phyloP scores from a whole-genome alignment of 2,329 filamentous ascomycete genomes.

The Exophiala spinifera region DNA sequence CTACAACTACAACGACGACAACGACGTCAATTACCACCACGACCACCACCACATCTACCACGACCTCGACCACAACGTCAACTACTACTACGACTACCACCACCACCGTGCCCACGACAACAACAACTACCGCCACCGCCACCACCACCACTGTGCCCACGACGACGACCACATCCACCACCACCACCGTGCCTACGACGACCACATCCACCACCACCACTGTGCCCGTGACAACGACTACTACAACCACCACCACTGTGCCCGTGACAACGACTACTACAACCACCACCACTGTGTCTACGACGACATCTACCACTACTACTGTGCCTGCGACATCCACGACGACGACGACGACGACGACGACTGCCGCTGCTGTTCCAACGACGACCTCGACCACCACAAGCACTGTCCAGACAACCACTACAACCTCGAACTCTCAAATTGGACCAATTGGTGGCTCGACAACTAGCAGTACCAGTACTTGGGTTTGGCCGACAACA shows the following conservation, averaged over 20 bases:
- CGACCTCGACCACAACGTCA: constrained; percentile 9
- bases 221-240: no score
- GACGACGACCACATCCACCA: constrained; percentile 8
- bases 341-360: constrained; percentile 9
- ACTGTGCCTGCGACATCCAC: no score
- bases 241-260: constrained; percentile 4
- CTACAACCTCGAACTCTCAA: not conserved
- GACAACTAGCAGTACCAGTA: not conserved
- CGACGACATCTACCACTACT: no score
- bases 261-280: no score
- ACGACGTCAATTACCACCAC: constrained; percentile 19
- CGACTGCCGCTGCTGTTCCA: constrained; percentile 13
- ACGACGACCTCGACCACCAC: constrained; percentile 15
- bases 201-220: constrained; percentile 3
- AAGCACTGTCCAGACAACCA: constrained; percentile 3
- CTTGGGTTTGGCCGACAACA: not conserved
- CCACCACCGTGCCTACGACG: no score
- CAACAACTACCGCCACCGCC: constrained; percentile 8
- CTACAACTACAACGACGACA: constrained; percentile 14
- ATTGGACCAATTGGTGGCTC: constrained; percentile 1
- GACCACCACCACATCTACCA: constrained; percentile 13
- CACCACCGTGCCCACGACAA: constrained; percentile 5
- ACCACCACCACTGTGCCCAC: constrained; percentile 19
- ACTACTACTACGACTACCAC: constrained; percentile 8
- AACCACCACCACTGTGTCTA: no score